Conservation (phyloP, 495 filamentous ascomycete genomes). For the Lindgomyces ingoldianus region DNA sequence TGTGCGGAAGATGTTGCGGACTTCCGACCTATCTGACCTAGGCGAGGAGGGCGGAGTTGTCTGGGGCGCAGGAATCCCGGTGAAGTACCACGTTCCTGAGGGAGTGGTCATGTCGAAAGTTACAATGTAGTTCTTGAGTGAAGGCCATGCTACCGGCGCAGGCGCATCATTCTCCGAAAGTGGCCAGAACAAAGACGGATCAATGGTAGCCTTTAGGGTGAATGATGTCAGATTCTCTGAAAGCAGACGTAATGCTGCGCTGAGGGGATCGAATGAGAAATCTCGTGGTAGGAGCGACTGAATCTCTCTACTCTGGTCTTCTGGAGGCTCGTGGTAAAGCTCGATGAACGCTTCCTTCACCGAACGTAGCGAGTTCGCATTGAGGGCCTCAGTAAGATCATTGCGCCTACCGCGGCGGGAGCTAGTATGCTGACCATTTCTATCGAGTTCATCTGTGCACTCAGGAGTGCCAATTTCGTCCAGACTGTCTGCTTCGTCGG, state of each 20-base stretch:
- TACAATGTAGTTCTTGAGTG: not conserved
- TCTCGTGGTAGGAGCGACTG: not conserved
- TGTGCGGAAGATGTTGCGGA: not conserved
- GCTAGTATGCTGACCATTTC: not conserved
- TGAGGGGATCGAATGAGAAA: not conserved
- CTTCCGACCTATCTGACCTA: not conserved
- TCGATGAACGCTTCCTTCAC: not conserved
- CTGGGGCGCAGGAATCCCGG: not conserved
- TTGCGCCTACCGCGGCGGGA: not conserved
- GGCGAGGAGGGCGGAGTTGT: not conserved
- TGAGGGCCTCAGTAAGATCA: not conserved
- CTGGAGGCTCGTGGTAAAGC: not conserved
- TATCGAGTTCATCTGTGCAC: not conserved
- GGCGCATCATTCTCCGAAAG: not conserved
- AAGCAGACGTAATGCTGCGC: not conserved
- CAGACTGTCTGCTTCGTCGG: not conserved
- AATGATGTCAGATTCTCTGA: not conserved
- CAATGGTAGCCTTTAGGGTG: not conserved
- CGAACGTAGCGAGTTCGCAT: not conserved
- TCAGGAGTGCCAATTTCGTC: not conserved
- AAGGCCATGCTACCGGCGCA: not conserved
- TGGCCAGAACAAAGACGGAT: conserved; percentile 1
- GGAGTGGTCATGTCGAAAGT: not conserved
- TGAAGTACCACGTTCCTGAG: conserved; percentile 1
- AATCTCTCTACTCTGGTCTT: not conserved